Percentiles rank a stretch among this genome's conserved stretches.
These are phyloP conservation scores for Pelargonium australe DNA, from an alignment of 441 rosid genomes.

Conservation along the genomic window DNA sequence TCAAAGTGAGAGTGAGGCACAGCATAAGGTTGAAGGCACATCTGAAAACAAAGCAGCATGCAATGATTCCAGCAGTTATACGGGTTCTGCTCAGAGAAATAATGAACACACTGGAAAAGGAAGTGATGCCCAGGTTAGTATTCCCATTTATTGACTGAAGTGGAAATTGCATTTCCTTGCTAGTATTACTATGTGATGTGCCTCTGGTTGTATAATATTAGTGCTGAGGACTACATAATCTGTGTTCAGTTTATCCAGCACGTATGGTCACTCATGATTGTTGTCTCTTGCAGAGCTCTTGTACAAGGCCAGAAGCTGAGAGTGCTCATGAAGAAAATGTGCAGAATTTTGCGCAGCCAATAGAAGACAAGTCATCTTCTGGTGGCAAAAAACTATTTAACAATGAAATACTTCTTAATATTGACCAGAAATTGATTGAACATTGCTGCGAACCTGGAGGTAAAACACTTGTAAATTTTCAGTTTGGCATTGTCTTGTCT, in stretches of 20 bases:
- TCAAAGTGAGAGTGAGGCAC: conserved; percentile 63
- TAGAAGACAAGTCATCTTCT: conserved; percentile 20
- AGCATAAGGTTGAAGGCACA: conserved; percentile 55
- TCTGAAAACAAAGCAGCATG: conserved; percentile 65
- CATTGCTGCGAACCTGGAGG: conserved; percentile 34
- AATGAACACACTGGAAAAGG: conserved; percentile 48
- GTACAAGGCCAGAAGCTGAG: conserved; percentile 68
- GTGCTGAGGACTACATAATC: no score
- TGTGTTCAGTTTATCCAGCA: background rate
- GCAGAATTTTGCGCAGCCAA: conserved; percentile 23
- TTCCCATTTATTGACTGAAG: conserved; percentile 5
- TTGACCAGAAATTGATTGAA: conserved; percentile 24
- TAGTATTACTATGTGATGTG: background rate
- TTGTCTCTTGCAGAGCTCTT: conserved; percentile 69
- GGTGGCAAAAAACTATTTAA: conserved; percentile 26
- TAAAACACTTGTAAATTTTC: conserved; percentile 22
- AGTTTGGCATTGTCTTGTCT: conserved; percentile 12
- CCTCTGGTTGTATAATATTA: no score
- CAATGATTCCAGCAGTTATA: conserved; percentile 40
- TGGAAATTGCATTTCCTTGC: background rate
- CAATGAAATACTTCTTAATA: conserved; percentile 21
- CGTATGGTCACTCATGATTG: conserved; percentile 18
- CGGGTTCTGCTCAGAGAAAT: conserved; percentile 32
- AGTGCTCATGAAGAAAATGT: conserved; percentile 33
- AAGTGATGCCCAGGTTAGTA: conserved; percentile 68